Base-by-base conservation (phyloP, 2,329 filamentous ascomycete genomes). In the Pyrenochaeta sp. region DNA sequence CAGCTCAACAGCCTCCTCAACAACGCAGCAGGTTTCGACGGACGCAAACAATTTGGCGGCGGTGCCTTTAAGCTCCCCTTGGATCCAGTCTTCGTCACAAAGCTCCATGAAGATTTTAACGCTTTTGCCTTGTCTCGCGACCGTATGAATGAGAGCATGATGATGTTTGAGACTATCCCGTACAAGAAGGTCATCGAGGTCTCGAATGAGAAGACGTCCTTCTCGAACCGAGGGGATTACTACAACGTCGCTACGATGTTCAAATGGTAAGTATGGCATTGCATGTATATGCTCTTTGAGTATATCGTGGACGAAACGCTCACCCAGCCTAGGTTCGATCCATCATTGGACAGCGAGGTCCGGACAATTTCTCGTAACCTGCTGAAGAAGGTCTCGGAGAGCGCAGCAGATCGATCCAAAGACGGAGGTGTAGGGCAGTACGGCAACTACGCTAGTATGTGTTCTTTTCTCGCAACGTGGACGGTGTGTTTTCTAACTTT, bases 41-140 rank as follows among this genome's bases (percentile, higher is more conserved):
- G 69, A 6, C 60, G 72, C 22, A 71, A 70, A 46, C 60, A 59
- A 10, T 72, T 73, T 43, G 68, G 67, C 39, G 70, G 69, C 11
- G 65, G 63, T 0, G 65, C 64, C 2, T 70, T 71, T 47, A 65
- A 66, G 18, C 29, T 66, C 3, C 72, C 72, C 1, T 41, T 74
- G 1, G 41, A 53, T 14, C 19, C 53, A 0, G 28, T 17, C 0
- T 64, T 69, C 17, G 63, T 68, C 3, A 35, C 53, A 21, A 30
- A 41, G 4, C 36, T 71, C 11, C 51, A 65, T 15, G 44, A 56
- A 1, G 60, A 69, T 11, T 67, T 67, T 19, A 41, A 48, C 6
- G 51, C 43, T 1, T 67, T 71, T 23, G 48, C 72, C 1, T 28
- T 57, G 6, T 44, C 22, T 3, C 52, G 62, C 13, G 54, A 64